phyloP scores from a whole-genome alignment of 768 basidiomycete genomes.

The Boletus eberwhitei region DNA sequence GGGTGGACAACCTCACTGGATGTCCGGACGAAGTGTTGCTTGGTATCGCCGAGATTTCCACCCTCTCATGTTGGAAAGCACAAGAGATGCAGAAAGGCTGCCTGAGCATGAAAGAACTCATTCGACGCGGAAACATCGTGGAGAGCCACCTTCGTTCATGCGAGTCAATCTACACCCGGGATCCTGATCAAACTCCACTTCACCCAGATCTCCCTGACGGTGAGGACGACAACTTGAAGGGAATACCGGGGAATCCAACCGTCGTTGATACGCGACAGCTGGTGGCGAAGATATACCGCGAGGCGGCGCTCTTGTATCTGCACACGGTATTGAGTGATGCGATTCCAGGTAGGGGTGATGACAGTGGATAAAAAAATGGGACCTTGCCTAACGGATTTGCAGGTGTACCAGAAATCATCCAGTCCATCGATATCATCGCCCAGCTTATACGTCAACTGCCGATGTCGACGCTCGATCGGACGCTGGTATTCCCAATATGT shows the following conservation, averaged over 20 bases:
- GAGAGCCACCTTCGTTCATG: slow-evolving; percentile 59
- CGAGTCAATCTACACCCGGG: slow-evolving; percentile 29
- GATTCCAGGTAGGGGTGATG: slow-evolving; percentile 55
- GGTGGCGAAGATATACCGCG: slow-evolving; percentile 58
- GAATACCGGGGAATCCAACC: slow-evolving; percentile 30
- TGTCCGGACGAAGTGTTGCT: slow-evolving; percentile 79
- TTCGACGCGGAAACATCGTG: slow-evolving; percentile 67
- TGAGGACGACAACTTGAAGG: slow-evolving; percentile 19
- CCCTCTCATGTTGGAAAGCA: slow-evolving; percentile 72
- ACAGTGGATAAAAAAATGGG: background rate
- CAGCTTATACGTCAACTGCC: slow-evolving; percentile 52
- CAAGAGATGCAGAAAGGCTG: slow-evolving; percentile 60
- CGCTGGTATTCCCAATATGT: slow-evolving; percentile 69
- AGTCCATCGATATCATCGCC: slow-evolving; percentile 53
- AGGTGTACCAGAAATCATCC: slow-evolving; percentile 72
- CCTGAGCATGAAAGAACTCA: slow-evolving; percentile 71
- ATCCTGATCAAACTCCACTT: slow-evolving; percentile 35
- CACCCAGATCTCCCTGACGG: slow-evolving; percentile 38
- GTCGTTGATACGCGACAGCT: slow-evolving; percentile 45
- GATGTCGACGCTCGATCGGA: slow-evolving; percentile 60
- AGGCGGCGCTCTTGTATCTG: slow-evolving; percentile 63
- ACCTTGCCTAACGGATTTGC: slow-evolving; percentile 10
- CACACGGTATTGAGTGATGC: slow-evolving; percentile 68
- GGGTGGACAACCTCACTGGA: slow-evolving; percentile 68
- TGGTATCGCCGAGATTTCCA: slow-evolving; percentile 71